Percentiles rank a stretch among this genome's conserved stretches.
Conservation (phyloP, 768 basidiomycete genomes). For the Galerina marginata region DNA sequence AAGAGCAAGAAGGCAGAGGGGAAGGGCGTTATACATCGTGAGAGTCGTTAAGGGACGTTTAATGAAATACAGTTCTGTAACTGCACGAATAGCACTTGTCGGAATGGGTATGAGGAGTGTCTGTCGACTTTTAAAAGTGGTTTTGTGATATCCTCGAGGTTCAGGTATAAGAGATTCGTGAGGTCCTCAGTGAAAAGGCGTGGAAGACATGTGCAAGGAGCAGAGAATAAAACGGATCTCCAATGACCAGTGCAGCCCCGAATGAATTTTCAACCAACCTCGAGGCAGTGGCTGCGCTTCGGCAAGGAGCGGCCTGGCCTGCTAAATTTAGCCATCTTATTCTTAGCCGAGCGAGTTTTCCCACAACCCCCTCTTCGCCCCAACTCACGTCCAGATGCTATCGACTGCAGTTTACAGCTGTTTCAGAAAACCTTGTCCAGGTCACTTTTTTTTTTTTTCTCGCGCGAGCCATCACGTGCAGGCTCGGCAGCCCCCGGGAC, state of each 20-base stretch:
- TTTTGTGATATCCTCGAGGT: neutral
- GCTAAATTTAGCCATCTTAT: constrained; percentile 1
- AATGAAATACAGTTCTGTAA: neutral
- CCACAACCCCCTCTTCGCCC: no score
- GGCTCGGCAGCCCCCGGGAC: no score
- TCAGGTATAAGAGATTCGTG: constrained; percentile 3
- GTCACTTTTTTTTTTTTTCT: no score
- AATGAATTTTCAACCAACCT: constrained; percentile 1
- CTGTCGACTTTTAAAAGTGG: neutral
- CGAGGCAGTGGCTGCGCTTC: constrained; percentile 1
- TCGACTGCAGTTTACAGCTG: neutral
- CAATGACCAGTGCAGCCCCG: neutral
- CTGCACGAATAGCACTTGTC: neutral
- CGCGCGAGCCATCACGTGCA: no score
- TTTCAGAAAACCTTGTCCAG: no score
- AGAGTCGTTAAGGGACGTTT: constrained; percentile 8
- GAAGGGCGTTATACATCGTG: constrained; percentile 14
- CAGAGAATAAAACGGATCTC: constrained; percentile 2
- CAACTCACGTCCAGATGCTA: no score
- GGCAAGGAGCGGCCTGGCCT: no score
- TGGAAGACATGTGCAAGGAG: constrained; percentile 2
- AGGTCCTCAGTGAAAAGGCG: constrained; percentile 6
- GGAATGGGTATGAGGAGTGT: neutral
- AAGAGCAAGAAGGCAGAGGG: constrained; percentile 10
- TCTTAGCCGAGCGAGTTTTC: no score